Evolutionary conservation across 768 basidiomycete genomes (phyloP), one percentile per base, ranked within the genome.

Genomic region (Suillus sp.): DNA sequence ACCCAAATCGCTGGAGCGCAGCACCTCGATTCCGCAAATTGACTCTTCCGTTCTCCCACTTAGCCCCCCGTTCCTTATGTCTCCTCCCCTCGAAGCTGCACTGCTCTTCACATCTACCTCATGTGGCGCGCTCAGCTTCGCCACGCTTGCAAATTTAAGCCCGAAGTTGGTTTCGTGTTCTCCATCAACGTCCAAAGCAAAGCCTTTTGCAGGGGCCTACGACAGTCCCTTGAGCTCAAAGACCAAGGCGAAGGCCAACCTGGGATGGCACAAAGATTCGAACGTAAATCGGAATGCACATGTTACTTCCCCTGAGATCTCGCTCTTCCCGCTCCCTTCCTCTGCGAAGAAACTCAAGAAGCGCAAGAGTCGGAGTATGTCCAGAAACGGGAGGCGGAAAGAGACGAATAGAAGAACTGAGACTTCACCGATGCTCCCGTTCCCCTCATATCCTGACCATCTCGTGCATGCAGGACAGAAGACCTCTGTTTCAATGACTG

Each of bases 1-100:
- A 22, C 13, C 6, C 20, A 45, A 8, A 37, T 54, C 59, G 0
- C 30, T 13, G 65, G 66, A 34, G 65, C 65, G 42, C 59, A 62
- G 22, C 65, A 20, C 63, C 40, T 70, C 64, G 20, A 64, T 63
- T 54, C 60, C 70, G 27, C 72, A 75, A 40, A 57, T 66, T 30
- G 78, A 80, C 54, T 74, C 75, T 11, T 77, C 76, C 3, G 67
- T 83, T 25, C 78, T 90, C 3, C 85, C 86, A 0, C 77, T 77
- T 30, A 87, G 86, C 64, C 88, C 89, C 0, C 79, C 85, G 2
- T 79, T 79, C 63, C 72, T 90, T 40, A 84, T 78, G 72, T 88
- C 83, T 13, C 84, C 85, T 1, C 80, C 83, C 1, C 77, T 90
- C 61, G 82, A 86, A 61, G 81, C 78, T 32, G 78, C 80, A 32